Evolutionary conservation across 2,329 filamentous ascomycete genomes (phyloP).

Genomic region (Akanthomyces lecanii): DNA sequence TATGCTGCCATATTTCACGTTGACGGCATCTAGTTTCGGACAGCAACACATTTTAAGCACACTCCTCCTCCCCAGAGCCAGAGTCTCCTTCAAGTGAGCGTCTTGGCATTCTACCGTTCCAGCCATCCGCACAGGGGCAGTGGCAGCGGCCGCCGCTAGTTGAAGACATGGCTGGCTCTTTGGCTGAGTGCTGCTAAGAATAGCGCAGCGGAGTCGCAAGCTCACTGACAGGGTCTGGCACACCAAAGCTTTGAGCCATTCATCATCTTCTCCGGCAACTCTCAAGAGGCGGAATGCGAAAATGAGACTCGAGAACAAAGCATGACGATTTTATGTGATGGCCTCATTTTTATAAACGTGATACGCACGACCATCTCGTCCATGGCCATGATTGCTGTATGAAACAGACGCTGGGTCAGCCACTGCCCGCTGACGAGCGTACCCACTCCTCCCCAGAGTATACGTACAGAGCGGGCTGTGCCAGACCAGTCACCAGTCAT

Average conservation of each 20-base stretch:
- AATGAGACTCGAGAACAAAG: background rate
- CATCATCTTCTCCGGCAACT: background rate
- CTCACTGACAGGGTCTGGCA: background rate
- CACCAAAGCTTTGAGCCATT: background rate
- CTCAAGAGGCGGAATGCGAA: background rate
- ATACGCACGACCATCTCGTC: background rate
- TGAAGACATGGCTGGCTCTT: background rate
- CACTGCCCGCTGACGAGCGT: background rate
- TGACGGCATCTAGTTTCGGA: background rate
- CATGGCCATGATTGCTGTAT: background rate
- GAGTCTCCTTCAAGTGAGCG: too few relatives aligned
- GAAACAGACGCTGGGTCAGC: constrained; percentile 11
- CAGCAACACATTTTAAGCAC: too few relatives aligned
- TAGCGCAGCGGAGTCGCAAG: constrained; percentile 3
- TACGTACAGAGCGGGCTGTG: background rate
- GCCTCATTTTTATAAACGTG: constrained; percentile 5
- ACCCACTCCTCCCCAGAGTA: background rate
- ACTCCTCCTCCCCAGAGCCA: too few relatives aligned
- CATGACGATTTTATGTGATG: background rate
- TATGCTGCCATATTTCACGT: background rate
- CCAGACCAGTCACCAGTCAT: background rate
- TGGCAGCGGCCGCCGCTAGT: background rate
- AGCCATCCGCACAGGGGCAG: too few relatives aligned
- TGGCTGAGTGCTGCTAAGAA: constrained; percentile 10
- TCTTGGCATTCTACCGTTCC: too few relatives aligned